Evolutionary conservation across 1,284 basidiomycete genomes (phyloP), one percentile per base, ranked within the genome.

Genomic region (Rhodofomes roseus): DNA sequence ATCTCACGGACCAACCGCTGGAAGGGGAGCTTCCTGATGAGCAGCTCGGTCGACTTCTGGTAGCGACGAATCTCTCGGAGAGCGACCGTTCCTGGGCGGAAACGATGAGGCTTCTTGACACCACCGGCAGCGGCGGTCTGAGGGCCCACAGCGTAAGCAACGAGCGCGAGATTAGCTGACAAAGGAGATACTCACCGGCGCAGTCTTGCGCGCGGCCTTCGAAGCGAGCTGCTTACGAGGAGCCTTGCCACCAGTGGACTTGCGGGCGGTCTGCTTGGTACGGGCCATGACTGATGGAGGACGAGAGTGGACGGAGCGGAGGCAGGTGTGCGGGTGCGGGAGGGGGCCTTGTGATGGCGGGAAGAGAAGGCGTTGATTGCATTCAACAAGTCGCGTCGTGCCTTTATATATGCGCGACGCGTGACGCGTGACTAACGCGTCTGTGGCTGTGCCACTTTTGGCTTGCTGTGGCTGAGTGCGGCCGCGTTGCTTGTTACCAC

Each of bases 21-120:
- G 89, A 95, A 95, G 63, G 93, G 94, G 60, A 95, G 86, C 78
- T 95, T 96, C 71, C 94, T 86, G 76, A 96, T 96, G 63, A 96
- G 85, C 65, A 96, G 81, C 79, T 96, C 93, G 57, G 96, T 95
- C 71, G 93, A 95, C 82, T 95, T 96, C 77, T 97, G 95, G 86
- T 97, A 98, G 60, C 94, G 89, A 81, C 96, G 85, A 71, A 98
- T 98, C 82, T 98, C 95, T 83, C 95, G 93, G 68, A 98, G 92
- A 66, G 96, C 95, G 74, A 98, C 95, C 64, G 95, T 97, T 83
- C 95, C 95, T 65, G 95, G 95, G 75, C 93, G 89, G 92, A 96
- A 96, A 68, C 95, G 89, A 82, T 96, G 93, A 65, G 93, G 93
- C 86, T 95, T 95, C 92, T 96, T 95, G 68, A 95, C 95, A 85